Conservation (phyloP, 1,284 basidiomycete species). For the Rhodotorula sp. region DNA sequence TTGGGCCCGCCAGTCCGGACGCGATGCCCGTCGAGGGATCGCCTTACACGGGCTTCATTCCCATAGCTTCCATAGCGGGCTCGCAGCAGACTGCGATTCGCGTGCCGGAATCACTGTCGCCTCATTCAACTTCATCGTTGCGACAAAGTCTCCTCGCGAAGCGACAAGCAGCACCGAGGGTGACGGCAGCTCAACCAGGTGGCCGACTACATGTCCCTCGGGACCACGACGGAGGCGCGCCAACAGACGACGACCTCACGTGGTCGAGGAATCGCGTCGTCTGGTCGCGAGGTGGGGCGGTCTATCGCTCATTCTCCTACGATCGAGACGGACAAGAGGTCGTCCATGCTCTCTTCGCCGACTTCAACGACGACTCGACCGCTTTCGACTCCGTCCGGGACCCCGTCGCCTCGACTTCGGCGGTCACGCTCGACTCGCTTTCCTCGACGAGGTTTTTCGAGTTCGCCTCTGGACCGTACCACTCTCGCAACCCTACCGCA, state of each 20-base stretch:
- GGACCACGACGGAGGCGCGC: accelerated
- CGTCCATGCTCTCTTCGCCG: conserved; percentile 33
- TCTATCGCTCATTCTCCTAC: conserved; percentile 27
- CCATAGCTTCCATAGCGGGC: too few relatives aligned
- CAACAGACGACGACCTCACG: conserved; percentile 21
- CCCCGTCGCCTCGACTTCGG: conserved; percentile 5
- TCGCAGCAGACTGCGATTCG: too few relatives aligned
- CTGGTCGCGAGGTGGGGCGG: conserved; percentile 23
- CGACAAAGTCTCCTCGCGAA: not conserved
- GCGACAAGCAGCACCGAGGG: not conserved
- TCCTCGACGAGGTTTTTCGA: not conserved
- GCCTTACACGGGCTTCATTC: too few relatives aligned
- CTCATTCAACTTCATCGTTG: conserved; percentile 3
- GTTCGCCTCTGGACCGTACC: conserved; percentile 11
- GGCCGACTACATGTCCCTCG: too few relatives aligned
- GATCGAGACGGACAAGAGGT: conserved; percentile 9
- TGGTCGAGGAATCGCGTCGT: conserved; percentile 26
- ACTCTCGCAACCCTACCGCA: not conserved
- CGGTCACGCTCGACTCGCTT: conserved; percentile 2
- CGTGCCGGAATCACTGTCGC: not conserved
- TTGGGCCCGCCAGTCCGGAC: too few relatives aligned
- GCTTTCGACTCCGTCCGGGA: not conserved
- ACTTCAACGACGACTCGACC: conserved; percentile 3
- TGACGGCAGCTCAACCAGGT: not conserved
- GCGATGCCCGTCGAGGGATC: too few relatives aligned